phyloP scores from a whole-genome alignment of 129 eudicot genomes.

The Logfia minima region DNA sequence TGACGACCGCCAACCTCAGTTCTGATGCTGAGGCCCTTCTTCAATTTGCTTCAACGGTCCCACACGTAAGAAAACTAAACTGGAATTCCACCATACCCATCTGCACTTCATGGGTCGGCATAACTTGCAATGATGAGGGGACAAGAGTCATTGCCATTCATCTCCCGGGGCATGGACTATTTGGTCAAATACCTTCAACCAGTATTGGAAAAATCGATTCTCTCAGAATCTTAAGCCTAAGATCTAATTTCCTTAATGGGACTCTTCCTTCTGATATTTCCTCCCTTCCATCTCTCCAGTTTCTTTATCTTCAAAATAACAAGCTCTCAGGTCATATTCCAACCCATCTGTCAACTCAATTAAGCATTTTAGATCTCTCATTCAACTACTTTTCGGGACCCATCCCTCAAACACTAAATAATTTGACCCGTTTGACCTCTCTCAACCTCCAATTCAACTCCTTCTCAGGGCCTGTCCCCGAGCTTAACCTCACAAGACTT shows the following conservation, averaged over 20 bases:
- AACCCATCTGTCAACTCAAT: constrained; percentile 42
- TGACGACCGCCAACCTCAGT: constrained; percentile 48
- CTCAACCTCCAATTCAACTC: constrained; percentile 64
- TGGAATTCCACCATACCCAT: constrained; percentile 57
- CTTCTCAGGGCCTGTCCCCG: constrained; percentile 63
- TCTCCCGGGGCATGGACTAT: constrained; percentile 85
- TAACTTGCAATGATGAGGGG: constrained; percentile 61
- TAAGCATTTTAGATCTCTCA: constrained; percentile 63
- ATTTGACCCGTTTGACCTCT: constrained; percentile 51
- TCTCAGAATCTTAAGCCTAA: constrained; percentile 64
- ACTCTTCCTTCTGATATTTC: constrained; percentile 64
- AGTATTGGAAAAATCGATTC: constrained; percentile 64
- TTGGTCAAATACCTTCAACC: constrained; percentile 64
- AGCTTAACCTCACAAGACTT: constrained; percentile 54
- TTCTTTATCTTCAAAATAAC: constrained; percentile 67
- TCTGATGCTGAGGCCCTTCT: constrained; percentile 70
- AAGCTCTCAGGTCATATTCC: constrained; percentile 65
- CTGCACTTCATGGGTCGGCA: constrained; percentile 81
- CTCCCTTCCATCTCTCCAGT: constrained; percentile 68
- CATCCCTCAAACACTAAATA: constrained; percentile 45
- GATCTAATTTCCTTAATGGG: constrained; percentile 75
- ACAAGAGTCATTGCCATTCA: constrained; percentile 67
- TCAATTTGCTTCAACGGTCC: constrained; percentile 64
- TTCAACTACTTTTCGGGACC: constrained; percentile 66
- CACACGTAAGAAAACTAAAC: constrained; percentile 72